Conservation (phyloP, 495 filamentous ascomycete species). For the Talaromyces ruber region DNA sequence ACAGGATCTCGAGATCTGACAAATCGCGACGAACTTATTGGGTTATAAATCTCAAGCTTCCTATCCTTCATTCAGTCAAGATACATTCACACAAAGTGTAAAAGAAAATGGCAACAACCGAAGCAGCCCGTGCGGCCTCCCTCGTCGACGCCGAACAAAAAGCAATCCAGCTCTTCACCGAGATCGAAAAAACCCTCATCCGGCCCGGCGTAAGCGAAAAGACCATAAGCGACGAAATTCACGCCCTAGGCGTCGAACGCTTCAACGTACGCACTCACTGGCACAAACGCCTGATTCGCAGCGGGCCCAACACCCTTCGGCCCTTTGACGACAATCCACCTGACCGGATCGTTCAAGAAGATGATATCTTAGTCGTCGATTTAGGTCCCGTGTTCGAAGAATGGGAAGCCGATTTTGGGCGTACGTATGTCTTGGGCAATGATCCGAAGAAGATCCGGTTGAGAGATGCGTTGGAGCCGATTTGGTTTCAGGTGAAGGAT, state of each 20-base stretch:
- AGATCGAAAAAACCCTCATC: constrained; percentile 36
- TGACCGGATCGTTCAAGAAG: constrained; percentile 34
- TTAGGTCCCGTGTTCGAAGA: constrained; percentile 37
- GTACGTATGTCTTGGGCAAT: constrained; percentile 38
- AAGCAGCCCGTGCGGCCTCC: background rate
- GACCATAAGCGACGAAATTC: constrained; percentile 37
- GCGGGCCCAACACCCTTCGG: constrained; percentile 33
- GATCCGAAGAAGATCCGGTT: constrained; percentile 34
- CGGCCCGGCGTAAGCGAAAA: constrained; percentile 39
- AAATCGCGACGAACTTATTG: no score
- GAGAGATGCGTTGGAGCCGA: constrained; percentile 33
- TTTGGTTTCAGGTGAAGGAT: constrained; percentile 31
- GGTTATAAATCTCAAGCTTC: no score
- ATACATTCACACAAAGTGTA: background rate
- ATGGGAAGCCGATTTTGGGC: constrained; percentile 44
- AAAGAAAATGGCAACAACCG: background rate
- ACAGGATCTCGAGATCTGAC: no score
- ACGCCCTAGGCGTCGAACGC: constrained; percentile 33
- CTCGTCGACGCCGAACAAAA: constrained; percentile 29
- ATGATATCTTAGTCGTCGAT: constrained; percentile 43
- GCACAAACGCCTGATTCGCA: constrained; percentile 44
- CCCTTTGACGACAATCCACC: constrained; percentile 40
- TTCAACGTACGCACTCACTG: constrained; percentile 37
- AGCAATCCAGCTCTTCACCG: constrained; percentile 34
- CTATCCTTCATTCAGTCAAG: background rate